Conservation (phyloP, 305 asterid species). For the Rubia tinctorum region DNA sequence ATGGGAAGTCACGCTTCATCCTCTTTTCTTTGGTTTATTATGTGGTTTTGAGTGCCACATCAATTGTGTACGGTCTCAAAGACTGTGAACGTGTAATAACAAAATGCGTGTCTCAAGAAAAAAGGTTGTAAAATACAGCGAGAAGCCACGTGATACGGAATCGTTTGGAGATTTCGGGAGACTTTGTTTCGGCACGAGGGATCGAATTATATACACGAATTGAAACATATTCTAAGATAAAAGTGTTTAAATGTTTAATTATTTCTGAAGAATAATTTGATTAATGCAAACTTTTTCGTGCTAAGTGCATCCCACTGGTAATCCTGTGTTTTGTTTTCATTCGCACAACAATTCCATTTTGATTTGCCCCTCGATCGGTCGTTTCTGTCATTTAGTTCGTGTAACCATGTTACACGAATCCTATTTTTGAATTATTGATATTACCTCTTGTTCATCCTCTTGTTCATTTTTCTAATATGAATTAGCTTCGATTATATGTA, state of each 20-base stretch:
- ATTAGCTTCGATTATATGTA: too few species aligned
- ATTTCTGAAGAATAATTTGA: not conserved
- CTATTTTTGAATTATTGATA: too few species aligned
- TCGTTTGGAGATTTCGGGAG: slow-evolving; percentile 24
- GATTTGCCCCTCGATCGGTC: not conserved
- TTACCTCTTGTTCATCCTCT: too few species aligned
- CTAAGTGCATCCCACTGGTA: not conserved
- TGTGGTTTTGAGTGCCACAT: not conserved
- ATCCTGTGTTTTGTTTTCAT: not conserved
- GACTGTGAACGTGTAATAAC: not conserved
- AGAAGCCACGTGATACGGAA: slow-evolving; percentile 51
- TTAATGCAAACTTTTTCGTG: not conserved
- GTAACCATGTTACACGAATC: too few species aligned
- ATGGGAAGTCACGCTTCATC: not conserved
- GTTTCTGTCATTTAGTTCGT: not conserved
- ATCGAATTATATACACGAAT: not conserved
- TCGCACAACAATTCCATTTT: not conserved
- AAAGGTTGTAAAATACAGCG: slow-evolving; percentile 32
- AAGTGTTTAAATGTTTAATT: not conserved
- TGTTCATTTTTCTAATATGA: too few species aligned
- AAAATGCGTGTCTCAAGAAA: slow-evolving; percentile 2
- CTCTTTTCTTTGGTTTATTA: not conserved
- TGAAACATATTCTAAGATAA: not conserved
- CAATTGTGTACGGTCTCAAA: not conserved
- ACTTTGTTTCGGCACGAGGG: slow-evolving; percentile 26